Conservation (phyloP, 1,284 basidiomycete genomes). For the Rhodotorula sp. region DNA sequence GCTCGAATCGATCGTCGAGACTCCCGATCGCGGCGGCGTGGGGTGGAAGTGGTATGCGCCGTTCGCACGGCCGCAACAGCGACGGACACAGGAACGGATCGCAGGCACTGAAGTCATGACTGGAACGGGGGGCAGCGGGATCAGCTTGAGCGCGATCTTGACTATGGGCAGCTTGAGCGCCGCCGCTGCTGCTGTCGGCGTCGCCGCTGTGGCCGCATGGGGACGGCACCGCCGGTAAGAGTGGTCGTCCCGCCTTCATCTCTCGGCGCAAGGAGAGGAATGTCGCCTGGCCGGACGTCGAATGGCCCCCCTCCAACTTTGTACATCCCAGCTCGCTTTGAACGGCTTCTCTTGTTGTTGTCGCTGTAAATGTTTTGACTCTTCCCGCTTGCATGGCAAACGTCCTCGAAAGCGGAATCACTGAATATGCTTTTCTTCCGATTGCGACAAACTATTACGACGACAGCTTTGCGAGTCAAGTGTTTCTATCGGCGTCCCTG, state of each 20-base stretch:
- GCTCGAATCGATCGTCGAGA: constrained; percentile 28
- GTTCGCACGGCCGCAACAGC: neutral
- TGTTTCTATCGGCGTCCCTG: too few species aligned
- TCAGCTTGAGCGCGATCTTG: constrained; percentile 15
- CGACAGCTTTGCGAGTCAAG: too few species aligned
- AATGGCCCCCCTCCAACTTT: too few species aligned
- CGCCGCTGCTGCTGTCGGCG: constrained; percentile 22
- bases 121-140: neutral
- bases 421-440: too few species aligned
- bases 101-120: neutral
- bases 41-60: neutral
- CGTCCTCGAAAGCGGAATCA: too few species aligned
- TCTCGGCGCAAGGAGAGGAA: neutral
- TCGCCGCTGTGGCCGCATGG: constrained; percentile 27
- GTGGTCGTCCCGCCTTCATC: neutral
- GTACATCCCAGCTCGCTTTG: too few species aligned
- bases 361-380: too few species aligned
- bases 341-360: too few species aligned
- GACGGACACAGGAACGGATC: neutral
- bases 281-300: too few species aligned
- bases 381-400: too few species aligned
- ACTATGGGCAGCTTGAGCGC: constrained; percentile 20
- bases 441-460: too few species aligned
- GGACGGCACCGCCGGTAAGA: neutral
- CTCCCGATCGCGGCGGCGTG: neutral